These are phyloP conservation scores for Leptographium flavum DNA, from an alignment of 2,329 filamentous ascomycete genomes.

Conservation along the genomic window DNA sequence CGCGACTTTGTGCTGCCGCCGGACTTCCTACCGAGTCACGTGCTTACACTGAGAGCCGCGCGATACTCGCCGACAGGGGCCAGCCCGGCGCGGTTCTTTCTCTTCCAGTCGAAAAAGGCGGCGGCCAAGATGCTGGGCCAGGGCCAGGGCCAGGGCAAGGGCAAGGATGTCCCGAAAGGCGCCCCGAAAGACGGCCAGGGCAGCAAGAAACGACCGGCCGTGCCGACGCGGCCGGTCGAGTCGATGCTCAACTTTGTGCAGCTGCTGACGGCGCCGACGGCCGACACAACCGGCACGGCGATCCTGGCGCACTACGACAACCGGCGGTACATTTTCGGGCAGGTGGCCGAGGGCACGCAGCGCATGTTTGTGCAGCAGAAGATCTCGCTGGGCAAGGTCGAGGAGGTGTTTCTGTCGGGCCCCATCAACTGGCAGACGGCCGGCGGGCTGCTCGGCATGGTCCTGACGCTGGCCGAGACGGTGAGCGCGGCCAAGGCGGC, in stretches of 20 bases:
- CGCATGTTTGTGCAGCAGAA: slow-evolving; percentile 58
- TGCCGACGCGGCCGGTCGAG: not conserved
- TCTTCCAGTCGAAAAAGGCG: not conserved
- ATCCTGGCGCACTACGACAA: slow-evolving; percentile 68
- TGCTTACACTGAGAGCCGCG: not conserved
- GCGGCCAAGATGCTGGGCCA: not conserved
- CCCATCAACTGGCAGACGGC: slow-evolving; percentile 58
- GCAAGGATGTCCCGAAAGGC: too few species aligned
- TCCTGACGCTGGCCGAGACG: slow-evolving; percentile 69
- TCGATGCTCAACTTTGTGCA: slow-evolving; percentile 62
- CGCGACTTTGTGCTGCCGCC: not conserved
- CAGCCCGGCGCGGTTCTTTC: slow-evolving; percentile 2
- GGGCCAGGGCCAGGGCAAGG: too few species aligned
- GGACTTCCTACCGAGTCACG: slow-evolving; percentile 1
- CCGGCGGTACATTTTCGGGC: slow-evolving; percentile 75
- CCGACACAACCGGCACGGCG: slow-evolving; percentile 71
- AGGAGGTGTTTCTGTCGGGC: slow-evolving; percentile 74
- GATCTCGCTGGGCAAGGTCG: slow-evolving; percentile 47
- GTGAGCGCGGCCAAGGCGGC: slow-evolving; percentile 32
- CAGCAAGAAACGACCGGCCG: not conserved
- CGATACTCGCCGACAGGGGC: not conserved
- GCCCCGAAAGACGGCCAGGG: not conserved
- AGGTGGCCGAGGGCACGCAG: slow-evolving; percentile 72
- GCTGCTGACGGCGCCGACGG: slow-evolving; percentile 68
- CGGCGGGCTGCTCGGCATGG: slow-evolving; percentile 72